phyloP scores from a whole-genome alignment of 768 basidiomycete genomes.

The Trametes maxima region DNA sequence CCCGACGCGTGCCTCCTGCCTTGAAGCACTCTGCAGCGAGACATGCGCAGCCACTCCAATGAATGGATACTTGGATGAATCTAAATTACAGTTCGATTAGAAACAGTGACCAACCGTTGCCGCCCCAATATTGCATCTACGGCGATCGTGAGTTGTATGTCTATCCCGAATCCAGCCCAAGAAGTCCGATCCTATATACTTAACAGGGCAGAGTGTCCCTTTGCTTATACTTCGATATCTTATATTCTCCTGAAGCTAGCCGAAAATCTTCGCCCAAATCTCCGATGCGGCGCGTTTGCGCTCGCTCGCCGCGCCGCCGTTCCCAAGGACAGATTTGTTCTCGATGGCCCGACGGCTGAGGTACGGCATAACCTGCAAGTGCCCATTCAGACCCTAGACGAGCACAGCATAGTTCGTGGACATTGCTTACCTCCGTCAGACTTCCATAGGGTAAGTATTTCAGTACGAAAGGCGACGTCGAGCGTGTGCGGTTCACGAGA shows the following conservation, averaged over 20 bases:
- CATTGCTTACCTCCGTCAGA: constrained; percentile 54
- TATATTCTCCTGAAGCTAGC: background rate
- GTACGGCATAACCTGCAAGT: constrained; percentile 80
- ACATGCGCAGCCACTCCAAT: no score
- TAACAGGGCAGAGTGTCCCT: background rate
- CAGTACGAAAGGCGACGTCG: constrained; percentile 67
- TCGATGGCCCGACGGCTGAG: constrained; percentile 86
- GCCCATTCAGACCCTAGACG: background rate
- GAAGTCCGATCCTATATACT: background rate
- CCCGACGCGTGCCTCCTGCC: background rate
- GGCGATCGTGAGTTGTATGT: no score
- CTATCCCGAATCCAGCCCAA: background rate
- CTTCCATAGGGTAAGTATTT: constrained; percentile 86
- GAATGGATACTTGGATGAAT: no score
- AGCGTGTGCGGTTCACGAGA: constrained; percentile 57
- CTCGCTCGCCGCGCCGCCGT: constrained; percentile 71
- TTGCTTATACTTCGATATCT: background rate
- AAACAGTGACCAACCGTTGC: no score
- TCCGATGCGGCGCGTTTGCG: constrained; percentile 54
- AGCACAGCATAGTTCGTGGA: background rate
- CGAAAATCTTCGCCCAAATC: constrained; percentile 48
- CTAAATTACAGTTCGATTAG: no score
- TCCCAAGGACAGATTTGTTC: constrained; percentile 86
- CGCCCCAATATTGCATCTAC: background rate
- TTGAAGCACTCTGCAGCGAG: no score